A percentile compares a stretch with the other conserved stretches of the same genome.
These are phyloP conservation scores for Rhodotorula sp. DNA, from an alignment of 1,284 basidiomycete species.

Conservation along the genomic window DNA sequence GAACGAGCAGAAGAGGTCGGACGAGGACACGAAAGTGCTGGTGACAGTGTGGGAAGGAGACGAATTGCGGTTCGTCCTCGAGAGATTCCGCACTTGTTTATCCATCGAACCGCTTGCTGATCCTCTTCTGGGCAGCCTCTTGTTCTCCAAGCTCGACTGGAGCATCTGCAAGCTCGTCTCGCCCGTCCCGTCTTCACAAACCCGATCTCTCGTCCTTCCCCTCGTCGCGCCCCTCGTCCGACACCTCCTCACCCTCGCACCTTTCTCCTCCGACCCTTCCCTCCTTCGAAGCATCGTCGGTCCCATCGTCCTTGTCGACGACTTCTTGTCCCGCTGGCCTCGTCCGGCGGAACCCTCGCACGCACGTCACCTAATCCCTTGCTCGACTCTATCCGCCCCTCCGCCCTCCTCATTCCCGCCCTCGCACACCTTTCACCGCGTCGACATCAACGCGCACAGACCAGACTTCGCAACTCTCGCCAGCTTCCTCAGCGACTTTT, in stretches of 20 bases:
- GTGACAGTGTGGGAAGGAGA: conserved; percentile 4
- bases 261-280: background rate
- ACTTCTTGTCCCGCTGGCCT: conserved; percentile 8
- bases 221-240: background rate
- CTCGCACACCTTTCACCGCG: background rate
- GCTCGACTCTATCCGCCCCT: background rate
- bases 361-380: background rate
- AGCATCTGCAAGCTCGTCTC: conserved; percentile 13
- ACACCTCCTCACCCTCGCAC: conserved; percentile 16
- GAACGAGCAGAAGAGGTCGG: background rate
- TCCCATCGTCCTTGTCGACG: conserved; percentile 2
- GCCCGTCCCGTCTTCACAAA: background rate
- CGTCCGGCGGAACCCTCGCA: background rate
- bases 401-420: background rate
- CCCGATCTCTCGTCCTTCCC: conserved; percentile 1
- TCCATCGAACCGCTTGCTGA: background rate
- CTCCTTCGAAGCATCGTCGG: conserved; percentile 21
- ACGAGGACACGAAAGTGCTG: conserved; percentile 1
- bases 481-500: background rate
- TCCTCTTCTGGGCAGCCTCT: conserved; percentile 1
- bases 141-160: conserved; percentile 20
- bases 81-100: background rate
- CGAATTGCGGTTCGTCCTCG: background rate
- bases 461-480: conserved; percentile 1
- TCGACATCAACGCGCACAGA: background rate